A percentile compares a stretch with the other conserved stretches of the same genome.
Evolutionary conservation across 2,329 filamentous ascomycete species (phyloP).

Genomic region (Hymenoscyphus albidus): DNA sequence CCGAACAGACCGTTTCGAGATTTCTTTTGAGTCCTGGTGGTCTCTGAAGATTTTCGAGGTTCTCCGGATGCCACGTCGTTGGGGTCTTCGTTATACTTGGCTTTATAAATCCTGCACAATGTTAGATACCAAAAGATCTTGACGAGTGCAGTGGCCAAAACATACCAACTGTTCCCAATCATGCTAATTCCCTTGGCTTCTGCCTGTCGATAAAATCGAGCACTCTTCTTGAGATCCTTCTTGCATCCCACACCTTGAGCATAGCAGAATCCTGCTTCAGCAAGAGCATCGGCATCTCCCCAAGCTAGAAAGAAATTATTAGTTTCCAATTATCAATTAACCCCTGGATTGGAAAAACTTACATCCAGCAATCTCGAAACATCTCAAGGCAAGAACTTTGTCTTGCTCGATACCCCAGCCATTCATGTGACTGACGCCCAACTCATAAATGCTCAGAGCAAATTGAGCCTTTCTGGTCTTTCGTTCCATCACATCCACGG

Average conservation of each 20-base stretch:
- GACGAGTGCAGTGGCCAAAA: conserved; percentile 26
- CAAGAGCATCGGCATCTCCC: conserved; percentile 91
- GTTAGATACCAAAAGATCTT: background rate
- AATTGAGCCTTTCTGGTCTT: conserved; percentile 90
- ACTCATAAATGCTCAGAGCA: conserved; percentile 90
- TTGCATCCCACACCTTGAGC: conserved; percentile 89
- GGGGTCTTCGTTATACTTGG: conserved; percentile 77
- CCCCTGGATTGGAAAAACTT: conserved; percentile 37
- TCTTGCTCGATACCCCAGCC: conserved; percentile 97
- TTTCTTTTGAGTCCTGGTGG: conserved; percentile 51
- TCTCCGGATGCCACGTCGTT: conserved; percentile 36
- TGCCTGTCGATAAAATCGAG: conserved; percentile 83
- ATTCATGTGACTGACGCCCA: conserved; percentile 96
- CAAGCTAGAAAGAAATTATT: conserved; percentile 52
- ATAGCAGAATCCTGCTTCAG: conserved; percentile 95
- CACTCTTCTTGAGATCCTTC: conserved; percentile 93
- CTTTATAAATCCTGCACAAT: conserved; percentile 79
- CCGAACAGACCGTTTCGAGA: conserved; percentile 72
- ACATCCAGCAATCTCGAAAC: conserved; percentile 93
- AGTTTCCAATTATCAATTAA: conserved; percentile 24
- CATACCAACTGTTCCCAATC: conserved; percentile 97
- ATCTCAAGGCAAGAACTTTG: conserved; percentile 78
- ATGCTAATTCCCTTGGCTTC: conserved; percentile 94
- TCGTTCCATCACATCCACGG: conserved; percentile 62
- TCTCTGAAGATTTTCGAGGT: conserved; percentile 26